Conservation (phyloP, 2,329 filamentous ascomycete genomes). For the Emericellopsis atlantica region DNA sequence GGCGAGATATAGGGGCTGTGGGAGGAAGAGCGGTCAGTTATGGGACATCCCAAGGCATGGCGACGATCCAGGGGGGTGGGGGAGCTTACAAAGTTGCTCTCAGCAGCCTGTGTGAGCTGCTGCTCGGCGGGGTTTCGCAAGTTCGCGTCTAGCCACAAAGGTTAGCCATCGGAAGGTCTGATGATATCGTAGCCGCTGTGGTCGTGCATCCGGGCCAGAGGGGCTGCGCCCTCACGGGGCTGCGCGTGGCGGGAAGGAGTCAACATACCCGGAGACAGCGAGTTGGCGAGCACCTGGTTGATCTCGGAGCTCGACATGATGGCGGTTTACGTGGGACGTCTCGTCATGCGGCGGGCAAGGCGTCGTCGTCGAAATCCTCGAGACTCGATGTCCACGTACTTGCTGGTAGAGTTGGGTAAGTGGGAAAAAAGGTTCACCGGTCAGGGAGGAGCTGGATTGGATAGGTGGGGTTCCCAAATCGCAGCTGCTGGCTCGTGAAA, state of each 20-base stretch:
- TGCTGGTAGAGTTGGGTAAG: too few relatives aligned
- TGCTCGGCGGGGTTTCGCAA: slow-evolving; percentile 86
- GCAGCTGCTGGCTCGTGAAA: too few relatives aligned
- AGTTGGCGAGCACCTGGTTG: slow-evolving; percentile 94
- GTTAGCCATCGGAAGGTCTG: neutral
- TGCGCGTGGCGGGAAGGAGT: slow-evolving; percentile 2
- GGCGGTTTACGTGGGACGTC: slow-evolving; percentile 17
- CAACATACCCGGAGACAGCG: slow-evolving; percentile 78
- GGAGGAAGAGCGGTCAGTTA: slow-evolving; percentile 9
- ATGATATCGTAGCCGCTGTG: too few relatives aligned
- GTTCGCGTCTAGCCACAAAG: slow-evolving; percentile 57
- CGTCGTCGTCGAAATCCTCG: slow-evolving; percentile 1
- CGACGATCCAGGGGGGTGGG: slow-evolving; percentile 3
- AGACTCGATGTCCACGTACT: too few relatives aligned
- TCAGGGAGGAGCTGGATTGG: too few relatives aligned
- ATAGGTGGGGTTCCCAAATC: too few relatives aligned
- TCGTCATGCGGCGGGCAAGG: slow-evolving; percentile 20
- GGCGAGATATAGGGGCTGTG: slow-evolving; percentile 78
- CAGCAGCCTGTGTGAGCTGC: slow-evolving; percentile 83
- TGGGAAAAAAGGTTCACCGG: too few relatives aligned
- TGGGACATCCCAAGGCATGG: neutral
- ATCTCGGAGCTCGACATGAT: slow-evolving; percentile 76
- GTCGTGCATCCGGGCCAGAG: too few relatives aligned
- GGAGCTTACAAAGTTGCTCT: slow-evolving; percentile 78
- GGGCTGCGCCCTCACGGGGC: too few relatives aligned